Percentiles rank a stretch among this genome's conserved stretches.
phyloP scores from a whole-genome alignment of 257 asterid species.

The Plectranthus barbatus region DNA sequence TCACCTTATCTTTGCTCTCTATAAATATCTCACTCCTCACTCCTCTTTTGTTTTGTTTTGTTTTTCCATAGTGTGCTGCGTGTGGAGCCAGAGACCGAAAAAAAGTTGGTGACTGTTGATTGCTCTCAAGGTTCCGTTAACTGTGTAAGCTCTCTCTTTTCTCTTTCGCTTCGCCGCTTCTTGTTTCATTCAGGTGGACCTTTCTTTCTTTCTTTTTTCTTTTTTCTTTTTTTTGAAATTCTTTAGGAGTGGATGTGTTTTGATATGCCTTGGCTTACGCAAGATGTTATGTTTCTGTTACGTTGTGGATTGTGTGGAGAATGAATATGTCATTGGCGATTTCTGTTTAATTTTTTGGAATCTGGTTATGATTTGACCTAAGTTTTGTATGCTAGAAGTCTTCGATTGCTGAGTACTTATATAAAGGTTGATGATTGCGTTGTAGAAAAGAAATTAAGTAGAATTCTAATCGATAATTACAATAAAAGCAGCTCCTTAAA shows the following conservation, averaged over 20 bases:
- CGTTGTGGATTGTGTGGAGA: background rate
- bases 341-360: background rate
- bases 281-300: background rate
- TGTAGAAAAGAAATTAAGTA: background rate
- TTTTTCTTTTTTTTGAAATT: background rate
- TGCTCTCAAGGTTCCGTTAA: slow-evolving; percentile 10
- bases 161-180: background rate
- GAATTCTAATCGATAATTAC: too few relatives aligned
- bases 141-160: slow-evolving; percentile 22
- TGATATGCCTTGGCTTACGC: background rate
- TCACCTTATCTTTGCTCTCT: slow-evolving; percentile 30
- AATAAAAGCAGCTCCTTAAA: too few relatives aligned
- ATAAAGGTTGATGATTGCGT: background rate
- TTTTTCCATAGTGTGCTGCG: too few relatives aligned
- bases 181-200: background rate
- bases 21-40: slow-evolving; percentile 30
- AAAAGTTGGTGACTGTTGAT: background rate
- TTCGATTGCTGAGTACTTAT: background rate
- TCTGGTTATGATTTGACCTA: background rate
- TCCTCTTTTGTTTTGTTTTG: too few relatives aligned
- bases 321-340: background rate
- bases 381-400: background rate
- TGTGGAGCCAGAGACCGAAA: slow-evolving; percentile 10
- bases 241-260: background rate
- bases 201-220: background rate